Conservation (phyloP, 495 filamentous ascomycete genomes). For the Evernia prunastri region DNA sequence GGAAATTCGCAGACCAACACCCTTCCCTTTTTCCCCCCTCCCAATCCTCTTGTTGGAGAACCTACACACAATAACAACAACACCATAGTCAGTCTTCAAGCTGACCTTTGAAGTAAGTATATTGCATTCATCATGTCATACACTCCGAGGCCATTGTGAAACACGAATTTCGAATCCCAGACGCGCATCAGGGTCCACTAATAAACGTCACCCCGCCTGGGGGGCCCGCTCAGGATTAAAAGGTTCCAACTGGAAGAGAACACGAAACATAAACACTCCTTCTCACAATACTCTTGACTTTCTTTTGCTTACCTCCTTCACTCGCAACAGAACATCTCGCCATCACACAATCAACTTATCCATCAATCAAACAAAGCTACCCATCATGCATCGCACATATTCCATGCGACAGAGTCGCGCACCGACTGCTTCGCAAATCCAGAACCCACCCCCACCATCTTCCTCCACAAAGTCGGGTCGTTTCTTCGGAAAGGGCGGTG, state of each 20-base stretch:
- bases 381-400: slow-evolving; percentile 91
- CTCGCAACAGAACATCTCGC: neutral
- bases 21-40: neutral
- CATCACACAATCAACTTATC: neutral
- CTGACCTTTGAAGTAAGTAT: neutral
- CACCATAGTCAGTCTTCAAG: neutral
- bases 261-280: slow-evolving; percentile 14
- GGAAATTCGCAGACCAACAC: neutral
- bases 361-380: slow-evolving; percentile 3
- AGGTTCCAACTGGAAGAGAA: neutral
- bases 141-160: neutral
- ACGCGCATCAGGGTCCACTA: neutral
- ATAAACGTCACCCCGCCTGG: neutral
- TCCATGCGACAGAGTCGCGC: slow-evolving; percentile 95
- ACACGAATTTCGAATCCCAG: neutral
- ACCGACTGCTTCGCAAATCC: slow-evolving; percentile 80
- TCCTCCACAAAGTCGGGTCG: slow-evolving; percentile 85
- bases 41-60: neutral
- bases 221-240: neutral
- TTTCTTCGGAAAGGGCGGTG: slow-evolving; percentile 74
- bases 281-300: neutral
- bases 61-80: neutral
- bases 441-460: slow-evolving; percentile 88
- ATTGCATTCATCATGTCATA: neutral
- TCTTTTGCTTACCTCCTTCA: slow-evolving; percentile 9